Evolutionary conservation across 2,329 filamentous ascomycete species (phyloP), one percentile per base, ranked within the genome.

Genomic region (Aspergillus ochraceoroseus): DNA sequence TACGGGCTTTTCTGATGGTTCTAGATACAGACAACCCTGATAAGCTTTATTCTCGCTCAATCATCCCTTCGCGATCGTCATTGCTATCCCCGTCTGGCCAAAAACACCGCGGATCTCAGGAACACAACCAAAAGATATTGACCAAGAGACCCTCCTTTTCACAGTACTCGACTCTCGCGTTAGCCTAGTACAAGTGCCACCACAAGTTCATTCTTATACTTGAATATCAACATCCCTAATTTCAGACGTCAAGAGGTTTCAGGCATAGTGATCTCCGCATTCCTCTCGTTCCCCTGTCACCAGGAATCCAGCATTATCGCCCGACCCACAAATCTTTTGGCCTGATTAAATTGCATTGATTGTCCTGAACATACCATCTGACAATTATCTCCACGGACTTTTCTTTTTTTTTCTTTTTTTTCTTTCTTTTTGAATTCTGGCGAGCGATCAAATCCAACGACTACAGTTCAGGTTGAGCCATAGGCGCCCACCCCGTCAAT

Each of bases 281-380:
- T 56, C 53, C 45, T 44, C 13, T 31, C 34, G 50, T 56, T 53
- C 37, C 53, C 50, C 46, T 31, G 52, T 38, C 47, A 54, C 47
- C 41, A 30, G 32, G 38, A 40, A 50, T 46, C 37, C 27, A 39
- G 34, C 38, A 26, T 37, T 39, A 42, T 47, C 38, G 22, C 20
- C 33, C 19, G 11, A 32, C 44, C 29, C 38, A 40, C 32, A 32
- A 33, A 20, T 25, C 36, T 19, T n/a, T 38, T 27, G 32, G 31
- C 42, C 29, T 30, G 26, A 35, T 33, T 37, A 32, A 38, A 37
- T 32, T 29, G 31, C 14, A 32, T 32, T 35, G 25, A 14, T 30
- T 39, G 27, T 26, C 35, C 18, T 23, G 30, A 13, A 37, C n/a
- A 33, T 29, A 38, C 14, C 27, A 23, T 18, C 36, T 31, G 29